Conservation (phyloP, 2,329 filamentous ascomycete genomes). For the Neospermospora avenae region DNA sequence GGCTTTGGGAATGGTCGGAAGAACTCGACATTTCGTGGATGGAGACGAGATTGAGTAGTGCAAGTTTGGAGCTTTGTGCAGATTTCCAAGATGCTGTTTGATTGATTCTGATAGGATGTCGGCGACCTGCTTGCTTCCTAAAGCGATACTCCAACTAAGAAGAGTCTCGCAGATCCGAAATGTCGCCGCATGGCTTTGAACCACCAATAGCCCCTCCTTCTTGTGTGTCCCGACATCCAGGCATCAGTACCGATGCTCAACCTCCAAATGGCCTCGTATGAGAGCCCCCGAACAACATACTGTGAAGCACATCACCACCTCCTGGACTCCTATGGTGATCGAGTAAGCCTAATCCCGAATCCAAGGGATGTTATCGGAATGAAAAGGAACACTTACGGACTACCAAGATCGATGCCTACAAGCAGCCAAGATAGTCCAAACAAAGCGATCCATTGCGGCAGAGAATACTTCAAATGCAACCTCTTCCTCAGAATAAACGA, state of each 20-base stretch:
- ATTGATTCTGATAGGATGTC: too few relatives aligned
- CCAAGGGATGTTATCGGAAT: too few relatives aligned
- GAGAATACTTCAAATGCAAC: neutral
- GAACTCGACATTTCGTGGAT: too few relatives aligned
- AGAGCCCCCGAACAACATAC: neutral
- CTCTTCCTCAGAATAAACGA: neutral
- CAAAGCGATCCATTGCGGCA: conserved; percentile 1
- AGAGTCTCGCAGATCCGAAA: too few relatives aligned
- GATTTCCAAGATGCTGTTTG: too few relatives aligned
- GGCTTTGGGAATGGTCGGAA: too few relatives aligned
- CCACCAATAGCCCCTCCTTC: neutral
- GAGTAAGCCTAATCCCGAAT: neutral
- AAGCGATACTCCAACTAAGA: too few relatives aligned
- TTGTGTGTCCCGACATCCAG: neutral
- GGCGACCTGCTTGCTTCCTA: too few relatives aligned
- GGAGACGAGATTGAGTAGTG: too few relatives aligned
- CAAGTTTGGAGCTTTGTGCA: too few relatives aligned
- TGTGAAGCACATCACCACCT: neutral
- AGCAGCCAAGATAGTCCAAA: conserved; percentile 1
- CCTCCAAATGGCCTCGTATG: neutral
- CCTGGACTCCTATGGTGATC: neutral
- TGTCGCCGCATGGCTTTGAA: too few relatives aligned
- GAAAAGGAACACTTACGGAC: neutral
- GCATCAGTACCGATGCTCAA: neutral
- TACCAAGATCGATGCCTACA: neutral